Evolutionary conservation across 352 stramenopile species (phyloP), one percentile per base, ranked within the genome.

Genomic region (Globisporangium takayamanum): DNA sequence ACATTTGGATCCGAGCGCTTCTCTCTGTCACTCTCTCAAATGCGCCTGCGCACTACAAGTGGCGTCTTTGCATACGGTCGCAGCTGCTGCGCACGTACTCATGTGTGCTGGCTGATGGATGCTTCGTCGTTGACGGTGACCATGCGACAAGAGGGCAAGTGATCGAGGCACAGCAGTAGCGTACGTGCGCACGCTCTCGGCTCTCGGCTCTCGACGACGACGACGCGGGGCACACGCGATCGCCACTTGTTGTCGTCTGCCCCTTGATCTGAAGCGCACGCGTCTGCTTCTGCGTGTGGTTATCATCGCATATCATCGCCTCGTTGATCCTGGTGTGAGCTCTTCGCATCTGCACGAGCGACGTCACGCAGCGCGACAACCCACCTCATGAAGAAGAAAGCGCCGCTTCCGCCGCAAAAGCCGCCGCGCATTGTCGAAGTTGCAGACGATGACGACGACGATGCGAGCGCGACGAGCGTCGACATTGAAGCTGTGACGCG

Each of bases 401-500:
- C 48, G 48, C 6, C 46, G 18, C 16, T 30, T 30, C 2, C 30
- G n/a, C 30, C 33, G 50, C 36, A 15, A 28, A 20, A 50, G 12
- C 41, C 10, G 18, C 22, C 37, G 50, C 55, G 25, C 16, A 61
- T 49, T 25, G 16, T 25, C 10, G 50, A 50, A 16, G 30, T 39
- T 7, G 49, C 45, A 5, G 41, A 44, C 28, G 28, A 30, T 10
- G 26, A 48, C 46, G 48, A 44, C 11, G 37, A 42, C 2, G 41
- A 18, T 15, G 28, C 8, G 2, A 39, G 5, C n/a, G 39, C 16
- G 14, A 5, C 39, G 41, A 42, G 39, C 16, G 57, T 63, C 39
- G 57, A 63, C 28, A 63, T 63, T 33, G 57, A 49, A 8, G 57
- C 57, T n/a, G 57, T 63, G 39, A 63, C 57, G 20, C 57, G 57